A percentile compares a stretch with the other conserved stretches of the same genome.
Evolutionary conservation across 208 protist species (phyloP).

Genomic region (Trypanosoma cruzi): DNA sequence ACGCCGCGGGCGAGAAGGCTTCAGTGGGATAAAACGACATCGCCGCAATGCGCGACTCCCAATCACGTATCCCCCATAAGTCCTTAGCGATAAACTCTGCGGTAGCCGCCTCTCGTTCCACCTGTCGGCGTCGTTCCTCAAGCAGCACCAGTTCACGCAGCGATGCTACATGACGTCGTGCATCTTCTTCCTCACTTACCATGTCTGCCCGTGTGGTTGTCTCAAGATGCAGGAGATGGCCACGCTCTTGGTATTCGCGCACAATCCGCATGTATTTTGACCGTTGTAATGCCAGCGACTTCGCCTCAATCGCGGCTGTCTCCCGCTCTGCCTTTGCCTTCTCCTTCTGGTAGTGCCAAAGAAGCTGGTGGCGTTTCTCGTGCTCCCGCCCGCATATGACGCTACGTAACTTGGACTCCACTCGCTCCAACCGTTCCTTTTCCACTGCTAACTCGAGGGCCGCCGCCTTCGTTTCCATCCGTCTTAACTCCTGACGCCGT

Average conservation of each 20-base stretch:
- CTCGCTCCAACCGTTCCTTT: slow-evolving; percentile 1
- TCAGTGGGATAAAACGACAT: slow-evolving; percentile 15
- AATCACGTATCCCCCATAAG: slow-evolving; percentile 15
- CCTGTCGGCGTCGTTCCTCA: slow-evolving; percentile 1
- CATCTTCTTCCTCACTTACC: slow-evolving; percentile 12
- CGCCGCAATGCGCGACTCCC: slow-evolving; percentile 22
- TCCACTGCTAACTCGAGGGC: slow-evolving; percentile 1
- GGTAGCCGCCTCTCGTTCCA: not conserved
- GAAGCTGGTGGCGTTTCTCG: slow-evolving; percentile 27
- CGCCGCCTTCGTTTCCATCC: slow-evolving; percentile 1
- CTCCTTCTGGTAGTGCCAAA: slow-evolving; percentile 32
- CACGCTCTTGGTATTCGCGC: slow-evolving; percentile 19
- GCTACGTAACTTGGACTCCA: slow-evolving; percentile 17
- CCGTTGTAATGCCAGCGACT: slow-evolving; percentile 11
- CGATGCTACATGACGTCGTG: slow-evolving; percentile 11
- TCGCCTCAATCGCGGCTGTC: slow-evolving; percentile 4
- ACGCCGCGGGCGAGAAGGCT: slow-evolving; percentile 14
- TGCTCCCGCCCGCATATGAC: slow-evolving; percentile 25
- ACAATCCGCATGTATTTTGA: slow-evolving; percentile 22
- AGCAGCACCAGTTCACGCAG: slow-evolving; percentile 10
- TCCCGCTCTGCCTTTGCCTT: slow-evolving; percentile 15
- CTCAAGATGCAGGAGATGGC: slow-evolving; percentile 27
- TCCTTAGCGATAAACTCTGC: slow-evolving; percentile 20
- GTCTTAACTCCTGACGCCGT: slow-evolving; percentile 6
- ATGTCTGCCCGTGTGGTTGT: slow-evolving; percentile 9